Conservation (phyloP, 306 rosid species). For the Leucaena leucocephala region DNA sequence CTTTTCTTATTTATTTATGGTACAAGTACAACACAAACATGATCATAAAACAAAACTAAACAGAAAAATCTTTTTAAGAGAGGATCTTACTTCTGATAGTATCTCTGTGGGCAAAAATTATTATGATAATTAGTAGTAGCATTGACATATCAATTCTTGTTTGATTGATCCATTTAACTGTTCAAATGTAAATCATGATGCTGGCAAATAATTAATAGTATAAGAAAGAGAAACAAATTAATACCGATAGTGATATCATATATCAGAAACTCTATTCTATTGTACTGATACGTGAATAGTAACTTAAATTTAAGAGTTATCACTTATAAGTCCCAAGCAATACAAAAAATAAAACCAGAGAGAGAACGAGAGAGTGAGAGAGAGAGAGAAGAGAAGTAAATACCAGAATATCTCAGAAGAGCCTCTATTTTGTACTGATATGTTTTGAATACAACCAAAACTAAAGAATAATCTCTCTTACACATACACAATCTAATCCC, state of each 20-base stretch:
- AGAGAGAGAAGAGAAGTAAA: no score
- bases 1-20: neutral
- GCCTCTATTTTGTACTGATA: neutral
- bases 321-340: neutral
- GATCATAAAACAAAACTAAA: neutral
- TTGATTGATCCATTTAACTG: conserved; percentile 58
- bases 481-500: neutral
- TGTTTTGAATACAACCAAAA: conserved; percentile 19
- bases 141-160: conserved; percentile 47
- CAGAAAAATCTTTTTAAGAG: conserved; percentile 14
- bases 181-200: conserved; percentile 40
- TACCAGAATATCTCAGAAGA: neutral
- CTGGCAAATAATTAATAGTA: neutral
- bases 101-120: conserved; percentile 23
- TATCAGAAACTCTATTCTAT: neutral
- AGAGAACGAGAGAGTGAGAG: neutral
- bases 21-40: neutral
- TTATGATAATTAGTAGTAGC: conserved; percentile 42
- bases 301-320: neutral
- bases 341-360: neutral
- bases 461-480: neutral
- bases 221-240: neutral
- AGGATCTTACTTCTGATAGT: conserved; percentile 16
- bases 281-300: neutral
- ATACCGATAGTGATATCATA: neutral